Base-by-base conservation (phyloP, 2,329 filamentous ascomycete species). In the Chaetomium sp. region DNA sequence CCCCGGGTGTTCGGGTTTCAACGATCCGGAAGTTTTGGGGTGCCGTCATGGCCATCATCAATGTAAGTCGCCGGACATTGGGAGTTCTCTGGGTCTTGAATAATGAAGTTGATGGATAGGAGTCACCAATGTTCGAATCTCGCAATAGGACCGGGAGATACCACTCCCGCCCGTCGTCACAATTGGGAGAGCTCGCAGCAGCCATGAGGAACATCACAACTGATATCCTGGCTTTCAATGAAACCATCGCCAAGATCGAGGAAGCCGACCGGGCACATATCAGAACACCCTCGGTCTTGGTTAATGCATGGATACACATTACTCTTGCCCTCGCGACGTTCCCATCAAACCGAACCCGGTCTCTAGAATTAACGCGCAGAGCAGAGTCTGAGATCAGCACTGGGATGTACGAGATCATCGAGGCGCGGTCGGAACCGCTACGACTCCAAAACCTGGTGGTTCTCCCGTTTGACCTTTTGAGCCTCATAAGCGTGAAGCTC, bases 21-120 rank as follows among this genome's bases (percentile, higher is more conserved):
- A 82, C 78, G 3, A 73, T 74, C 1, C 64, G 66, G 5, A 81
- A 79, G 61, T 82, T 76, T 60, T 83, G 80, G 81, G 81, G 79
- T 1, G 77, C 79, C n/a, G 47, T 70, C 10, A 57, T 60, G 42
- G 38, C 16, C 25, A 67, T 67, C 9, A 57, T 74, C 16, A 67
- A 69, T n/a, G 71, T 72, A 31, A 5, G 59, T 49, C 19, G 4
- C 27, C 29, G 9, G n/a, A 4, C 21, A 16, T n/a, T 2, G 9
- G 4, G 13, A 2, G 9, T 53, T 53, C 13, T 27, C 27, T 29
- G 10, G 12, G 19, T 42, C 16, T 7, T n/a, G 38, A 16, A 1
- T 16, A 16, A 42, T 16, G 7, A 42, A 42, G 5, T 19, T n/a
- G 38, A 16, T n/a, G 16, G 4, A n/a, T 2, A 38, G 38, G 38